Evolutionary conservation across 225 moss, liverwort and hornwort genomes (phyloP), one percentile per base, ranked within the genome.

Genomic region (Physcomitrium patens): DNA sequence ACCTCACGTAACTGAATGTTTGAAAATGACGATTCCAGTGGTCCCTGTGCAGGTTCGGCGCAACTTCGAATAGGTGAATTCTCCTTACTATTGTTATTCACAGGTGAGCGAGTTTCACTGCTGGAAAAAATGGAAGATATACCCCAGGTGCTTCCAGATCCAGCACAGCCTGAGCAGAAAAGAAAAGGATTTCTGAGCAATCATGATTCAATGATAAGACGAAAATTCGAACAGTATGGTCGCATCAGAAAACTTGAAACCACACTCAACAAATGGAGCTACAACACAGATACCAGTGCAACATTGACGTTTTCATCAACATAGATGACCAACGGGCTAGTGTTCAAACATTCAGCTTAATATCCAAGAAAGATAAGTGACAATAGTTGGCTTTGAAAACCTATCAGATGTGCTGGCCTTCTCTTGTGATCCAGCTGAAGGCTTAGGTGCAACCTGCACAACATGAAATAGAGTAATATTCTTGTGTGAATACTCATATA

Each of bases 1-100:
- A 96, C 96, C 92, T 99, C 97, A 74, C 94, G 87, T 69, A 99
- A 71, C 73, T 94, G 94, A 76, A 99, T 99, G 69, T 90, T 93
- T 62, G 93, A 84, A 83, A 99, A 94, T 16, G 91, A 89, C 26
- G 90, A 84, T 77, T 94, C 97, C 73, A 94, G 69, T 51, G 85
- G 82, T 52, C 85, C 87, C 80, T 94, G 97, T 50, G 89, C 90
- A 86, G 94, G 83, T 72, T 99, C 97, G 76, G 63, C 89, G 68
- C 86, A 99, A 48, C 87, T 93, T 78, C 94, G 89, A 79, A 81
- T 85, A 9, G 89, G 73, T 28, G 90, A 89, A 75, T 89, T 91
- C 76, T 99, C 97, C 76, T 90, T 94, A 44, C 81, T 89, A 66
- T 83, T 94, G 76, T 89, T 91, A 68, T 89, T 91, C 14, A 80